These are phyloP conservation scores for Aleurites moluccanus DNA, from an alignment of 441 rosid species.

Conservation along the genomic window DNA sequence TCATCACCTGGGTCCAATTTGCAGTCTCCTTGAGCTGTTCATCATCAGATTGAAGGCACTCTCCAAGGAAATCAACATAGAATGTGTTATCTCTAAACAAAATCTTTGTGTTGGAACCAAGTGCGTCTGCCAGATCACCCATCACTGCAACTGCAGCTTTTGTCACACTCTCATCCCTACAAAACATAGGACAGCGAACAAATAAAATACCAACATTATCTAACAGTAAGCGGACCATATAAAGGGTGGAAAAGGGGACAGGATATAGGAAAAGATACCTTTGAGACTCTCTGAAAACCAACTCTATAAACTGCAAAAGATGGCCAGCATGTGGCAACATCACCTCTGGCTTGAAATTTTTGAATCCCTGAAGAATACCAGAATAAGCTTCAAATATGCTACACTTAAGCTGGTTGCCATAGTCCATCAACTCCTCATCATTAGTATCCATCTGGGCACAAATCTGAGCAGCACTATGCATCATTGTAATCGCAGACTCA, in stretches of 20 bases:
- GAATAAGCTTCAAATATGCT: slow-evolving; percentile 94
- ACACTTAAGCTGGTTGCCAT: slow-evolving; percentile 76
- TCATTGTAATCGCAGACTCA: slow-evolving; percentile 55
- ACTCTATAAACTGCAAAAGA: slow-evolving; percentile 78
- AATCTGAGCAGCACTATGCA: slow-evolving; percentile 78
- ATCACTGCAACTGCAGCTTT: slow-evolving; percentile 90
- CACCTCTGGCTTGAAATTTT: slow-evolving; percentile 67
- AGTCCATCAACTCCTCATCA: slow-evolving; percentile 83
- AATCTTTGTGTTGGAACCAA: slow-evolving; percentile 68
- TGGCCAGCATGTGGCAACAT: slow-evolving; percentile 86
- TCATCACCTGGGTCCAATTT: slow-evolving; percentile 84
- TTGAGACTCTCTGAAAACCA: slow-evolving; percentile 63
- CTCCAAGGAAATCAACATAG: slow-evolving; percentile 60
- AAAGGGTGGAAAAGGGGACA: neutral
- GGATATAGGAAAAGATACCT: slow-evolving; percentile 43
- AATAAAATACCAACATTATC: neutral
- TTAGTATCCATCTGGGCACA: slow-evolving; percentile 66
- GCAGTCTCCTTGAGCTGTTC: slow-evolving; percentile 89
- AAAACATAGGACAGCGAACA: neutral
- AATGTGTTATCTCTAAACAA: slow-evolving; percentile 61
- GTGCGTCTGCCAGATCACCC: slow-evolving; percentile 93
- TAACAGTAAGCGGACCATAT: neutral
- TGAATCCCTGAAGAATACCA: slow-evolving; percentile 91
- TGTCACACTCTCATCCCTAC: slow-evolving; percentile 84
- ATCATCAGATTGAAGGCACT: slow-evolving; percentile 77